Percentiles rank a stretch among this genome's conserved stretches.
Evolutionary conservation across 2,329 filamentous ascomycete species (phyloP).

Genomic region (Colletotrichum incanum): DNA sequence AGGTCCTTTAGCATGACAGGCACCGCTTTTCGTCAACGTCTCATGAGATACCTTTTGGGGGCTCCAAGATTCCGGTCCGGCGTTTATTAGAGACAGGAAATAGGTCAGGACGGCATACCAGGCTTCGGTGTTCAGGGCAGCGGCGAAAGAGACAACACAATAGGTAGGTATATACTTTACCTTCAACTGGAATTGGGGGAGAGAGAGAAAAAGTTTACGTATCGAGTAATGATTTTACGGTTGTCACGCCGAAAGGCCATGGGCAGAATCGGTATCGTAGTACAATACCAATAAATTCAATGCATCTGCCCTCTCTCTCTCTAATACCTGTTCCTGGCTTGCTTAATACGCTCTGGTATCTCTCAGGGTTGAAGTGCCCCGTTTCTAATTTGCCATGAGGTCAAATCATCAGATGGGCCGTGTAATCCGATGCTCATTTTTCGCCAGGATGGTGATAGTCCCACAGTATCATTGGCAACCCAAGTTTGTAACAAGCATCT

Average conservation of each 20-base stretch:
- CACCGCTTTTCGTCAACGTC: constrained; percentile 1
- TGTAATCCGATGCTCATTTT: background rate
- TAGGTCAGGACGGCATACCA: constrained; percentile 11
- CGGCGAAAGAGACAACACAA: background rate
- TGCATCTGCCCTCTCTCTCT: background rate
- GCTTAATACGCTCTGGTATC: background rate
- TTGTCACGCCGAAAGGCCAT: background rate
- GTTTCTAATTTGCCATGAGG: background rate
- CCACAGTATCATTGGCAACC: too few species aligned
- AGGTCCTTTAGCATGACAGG: background rate
- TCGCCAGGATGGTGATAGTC: background rate
- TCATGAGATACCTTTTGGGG: constrained; percentile 20
- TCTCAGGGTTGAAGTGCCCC: background rate
- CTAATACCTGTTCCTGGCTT: background rate
- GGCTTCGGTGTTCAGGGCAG: constrained; percentile 21
- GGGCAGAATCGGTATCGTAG: background rate
- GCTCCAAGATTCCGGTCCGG: constrained; percentile 11
- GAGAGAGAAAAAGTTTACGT: background rate
- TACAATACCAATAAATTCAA: background rate
- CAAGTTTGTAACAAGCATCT: background rate
- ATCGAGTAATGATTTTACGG: background rate
- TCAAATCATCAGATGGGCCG: background rate
- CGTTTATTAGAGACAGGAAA: constrained; percentile 22
- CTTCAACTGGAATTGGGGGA: background rate
- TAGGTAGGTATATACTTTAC: background rate